Percentiles rank a stretch among this genome's conserved stretches.
Evolutionary conservation across 441 rosid species (phyloP).

Genomic region (Geranium incanum): DNA sequence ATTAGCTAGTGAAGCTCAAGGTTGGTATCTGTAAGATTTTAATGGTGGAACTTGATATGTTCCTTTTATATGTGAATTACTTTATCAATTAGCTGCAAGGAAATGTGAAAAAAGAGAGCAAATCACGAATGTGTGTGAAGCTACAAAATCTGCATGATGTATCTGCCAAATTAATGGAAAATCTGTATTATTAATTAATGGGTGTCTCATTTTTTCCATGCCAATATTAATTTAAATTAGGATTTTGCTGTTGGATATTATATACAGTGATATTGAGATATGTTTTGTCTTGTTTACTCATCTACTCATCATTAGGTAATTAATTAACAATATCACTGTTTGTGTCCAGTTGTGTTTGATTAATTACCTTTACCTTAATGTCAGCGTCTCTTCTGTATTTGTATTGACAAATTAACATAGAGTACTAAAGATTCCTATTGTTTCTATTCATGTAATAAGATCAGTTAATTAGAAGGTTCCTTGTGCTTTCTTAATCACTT

Average conservation of each 20-base stretch:
- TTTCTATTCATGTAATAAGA: background rate
- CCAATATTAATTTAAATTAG: background rate
- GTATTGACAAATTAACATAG: background rate
- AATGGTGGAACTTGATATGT: too few species aligned
- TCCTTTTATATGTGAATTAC: too few species aligned
- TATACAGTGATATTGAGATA: background rate
- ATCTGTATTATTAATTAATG: background rate
- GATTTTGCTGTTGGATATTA: background rate
- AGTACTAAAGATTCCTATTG: background rate
- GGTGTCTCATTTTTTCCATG: background rate
- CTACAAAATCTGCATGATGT: background rate
- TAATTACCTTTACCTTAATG: too few species aligned
- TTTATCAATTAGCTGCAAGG: background rate
- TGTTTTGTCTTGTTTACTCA: background rate
- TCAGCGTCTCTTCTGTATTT: too few species aligned
- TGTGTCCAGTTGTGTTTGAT: background rate
- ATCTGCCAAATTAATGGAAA: background rate
- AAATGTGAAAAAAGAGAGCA: background rate
- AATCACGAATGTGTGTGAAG: background rate
- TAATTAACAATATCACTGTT: background rate
- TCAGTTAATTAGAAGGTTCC: background rate
- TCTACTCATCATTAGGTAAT: background rate
- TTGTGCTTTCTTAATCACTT: background rate
- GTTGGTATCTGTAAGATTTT: background rate
- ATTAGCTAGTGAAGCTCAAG: background rate